phyloP scores from a whole-genome alignment of 768 basidiomycete genomes.

The Leccinum ochraceum region DNA sequence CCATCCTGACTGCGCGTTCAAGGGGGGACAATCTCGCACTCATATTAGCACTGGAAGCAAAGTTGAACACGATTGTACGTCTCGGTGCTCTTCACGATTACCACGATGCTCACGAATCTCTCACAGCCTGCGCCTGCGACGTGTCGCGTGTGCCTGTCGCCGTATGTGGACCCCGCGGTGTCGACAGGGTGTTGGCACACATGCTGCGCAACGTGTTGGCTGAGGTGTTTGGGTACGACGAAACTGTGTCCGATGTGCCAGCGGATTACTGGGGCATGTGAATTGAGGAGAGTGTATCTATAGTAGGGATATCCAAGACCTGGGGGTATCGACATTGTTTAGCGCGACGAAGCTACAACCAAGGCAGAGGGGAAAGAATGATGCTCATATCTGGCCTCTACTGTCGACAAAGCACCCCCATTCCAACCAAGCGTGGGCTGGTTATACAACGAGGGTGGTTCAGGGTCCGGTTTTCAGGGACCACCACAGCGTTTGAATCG shows the following conservation, averaged over 20 bases:
- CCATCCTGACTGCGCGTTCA: constrained; percentile 49
- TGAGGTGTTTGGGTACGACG: constrained; percentile 79
- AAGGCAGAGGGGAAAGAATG: background rate
- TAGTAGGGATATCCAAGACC: constrained; percentile 26
- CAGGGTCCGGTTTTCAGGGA: constrained; percentile 32
- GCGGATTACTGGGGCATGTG: constrained; percentile 75
- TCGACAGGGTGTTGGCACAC: constrained; percentile 90
- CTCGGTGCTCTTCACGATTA: constrained; percentile 28
- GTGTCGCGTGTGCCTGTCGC: constrained; percentile 81
- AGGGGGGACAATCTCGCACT: constrained; percentile 50
- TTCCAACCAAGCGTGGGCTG: constrained; percentile 50
- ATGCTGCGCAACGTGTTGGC: constrained; percentile 80
- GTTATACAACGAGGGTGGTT: constrained; percentile 46
- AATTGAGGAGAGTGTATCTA: constrained; percentile 75
- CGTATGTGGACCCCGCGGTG: constrained; percentile 74
- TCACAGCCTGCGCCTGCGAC: constrained; percentile 30
- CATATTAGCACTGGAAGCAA: constrained; percentile 58
- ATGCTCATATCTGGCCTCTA: constrained; percentile 90
- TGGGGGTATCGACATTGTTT: constrained; percentile 2
- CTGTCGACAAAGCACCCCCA: constrained; percentile 52
- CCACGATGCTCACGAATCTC: constrained; percentile 26
- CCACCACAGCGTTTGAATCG: constrained; percentile 76
- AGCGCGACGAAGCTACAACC: background rate
- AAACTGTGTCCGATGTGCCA: constrained; percentile 88
- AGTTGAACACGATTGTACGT: constrained; percentile 58